These are phyloP conservation scores for Talaromyces sp. DNA, from an alignment of 2,329 filamentous ascomycete species.

Conservation along the genomic window DNA sequence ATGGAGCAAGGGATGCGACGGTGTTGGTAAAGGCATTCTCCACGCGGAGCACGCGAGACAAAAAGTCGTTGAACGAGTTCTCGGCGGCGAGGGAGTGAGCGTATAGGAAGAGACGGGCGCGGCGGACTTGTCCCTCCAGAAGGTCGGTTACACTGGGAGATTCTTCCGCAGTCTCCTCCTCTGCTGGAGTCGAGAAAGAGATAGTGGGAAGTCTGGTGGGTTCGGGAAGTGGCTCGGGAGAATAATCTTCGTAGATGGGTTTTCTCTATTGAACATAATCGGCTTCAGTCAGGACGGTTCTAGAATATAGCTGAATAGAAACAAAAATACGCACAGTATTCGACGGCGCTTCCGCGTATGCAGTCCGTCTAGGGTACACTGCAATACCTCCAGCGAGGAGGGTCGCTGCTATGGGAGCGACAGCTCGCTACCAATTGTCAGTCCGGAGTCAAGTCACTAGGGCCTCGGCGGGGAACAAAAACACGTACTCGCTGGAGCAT, in stretches of 20 bases:
- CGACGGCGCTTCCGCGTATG: slow-evolving; percentile 37
- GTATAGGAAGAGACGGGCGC: slow-evolving; percentile 75
- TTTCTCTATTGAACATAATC: slow-evolving; percentile 26
- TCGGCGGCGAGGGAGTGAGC: slow-evolving; percentile 67
- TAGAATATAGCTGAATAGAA: not conserved
- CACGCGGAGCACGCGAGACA: slow-evolving; percentile 74
- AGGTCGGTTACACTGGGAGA: slow-evolving; percentile 80
- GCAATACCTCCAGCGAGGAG: slow-evolving; percentile 35
- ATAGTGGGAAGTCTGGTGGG: slow-evolving; percentile 16
- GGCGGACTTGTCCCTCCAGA: slow-evolving; percentile 74
- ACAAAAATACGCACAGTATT: slow-evolving; percentile 24
- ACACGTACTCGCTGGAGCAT: slow-evolving; percentile 34
- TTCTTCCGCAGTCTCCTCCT: slow-evolving; percentile 8
- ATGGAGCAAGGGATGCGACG: slow-evolving; percentile 78
- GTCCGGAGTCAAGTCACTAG: slow-evolving; percentile 7
- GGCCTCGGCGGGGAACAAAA: slow-evolving; percentile 9
- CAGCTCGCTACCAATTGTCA: slow-evolving; percentile 30
- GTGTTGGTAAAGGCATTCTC: slow-evolving; percentile 89
- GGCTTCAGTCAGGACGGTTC: slow-evolving; percentile 1
- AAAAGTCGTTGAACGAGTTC: slow-evolving; percentile 72
- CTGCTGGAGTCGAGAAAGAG: slow-evolving; percentile 6
- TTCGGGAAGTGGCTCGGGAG: slow-evolving; percentile 23
- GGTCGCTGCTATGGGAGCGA: slow-evolving; percentile 34
- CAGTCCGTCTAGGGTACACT: slow-evolving; percentile 33
- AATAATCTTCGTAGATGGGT: slow-evolving; percentile 40